Evolutionary conservation across 306 rosid species (phyloP).

Genomic region (Sicyos edulis): DNA sequence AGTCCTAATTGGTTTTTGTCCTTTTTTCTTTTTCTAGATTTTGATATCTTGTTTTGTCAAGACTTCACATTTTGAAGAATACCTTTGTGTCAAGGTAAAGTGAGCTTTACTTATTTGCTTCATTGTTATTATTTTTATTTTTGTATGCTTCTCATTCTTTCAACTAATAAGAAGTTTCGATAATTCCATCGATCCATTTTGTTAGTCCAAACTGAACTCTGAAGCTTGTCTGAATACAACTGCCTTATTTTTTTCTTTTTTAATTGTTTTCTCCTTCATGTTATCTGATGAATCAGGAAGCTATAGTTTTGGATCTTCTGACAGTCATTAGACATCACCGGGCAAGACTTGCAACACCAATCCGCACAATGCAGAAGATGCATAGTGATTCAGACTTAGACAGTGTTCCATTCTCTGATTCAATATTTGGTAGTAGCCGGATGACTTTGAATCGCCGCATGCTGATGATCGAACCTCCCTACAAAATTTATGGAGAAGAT

Average conservation of each 20-base stretch:
- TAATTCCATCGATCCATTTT: not conserved
- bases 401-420: conserved; percentile 58
- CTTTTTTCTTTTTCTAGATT: conserved; percentile 44
- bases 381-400: conserved; percentile 66
- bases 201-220: not conserved
- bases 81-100: conserved; percentile 84
- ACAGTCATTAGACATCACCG: conserved; percentile 92
- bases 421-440: conserved; percentile 42
- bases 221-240: not conserved
- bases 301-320: conserved; percentile 84
- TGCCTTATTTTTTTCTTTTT: not conserved
- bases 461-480: conserved; percentile 60
- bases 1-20: conserved; percentile 14
- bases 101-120: conserved; percentile 12
- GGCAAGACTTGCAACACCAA: conserved; percentile 96
- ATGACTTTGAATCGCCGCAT: conserved; percentile 53
- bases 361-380: conserved; percentile 77
- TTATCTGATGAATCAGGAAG: conserved; percentile 48
- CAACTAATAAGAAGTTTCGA: not conserved
- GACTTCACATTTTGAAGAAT: conserved; percentile 89
- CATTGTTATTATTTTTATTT: not conserved
- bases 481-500: conserved; percentile 65
- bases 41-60: conserved; percentile 88
- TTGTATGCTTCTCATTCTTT: conserved; percentile 1
- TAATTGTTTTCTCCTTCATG: not conserved